Evolutionary conservation across 345 rosid species (phyloP), one percentile per base, ranked within the genome.

Genomic region (Mallotus nudiflorus): DNA sequence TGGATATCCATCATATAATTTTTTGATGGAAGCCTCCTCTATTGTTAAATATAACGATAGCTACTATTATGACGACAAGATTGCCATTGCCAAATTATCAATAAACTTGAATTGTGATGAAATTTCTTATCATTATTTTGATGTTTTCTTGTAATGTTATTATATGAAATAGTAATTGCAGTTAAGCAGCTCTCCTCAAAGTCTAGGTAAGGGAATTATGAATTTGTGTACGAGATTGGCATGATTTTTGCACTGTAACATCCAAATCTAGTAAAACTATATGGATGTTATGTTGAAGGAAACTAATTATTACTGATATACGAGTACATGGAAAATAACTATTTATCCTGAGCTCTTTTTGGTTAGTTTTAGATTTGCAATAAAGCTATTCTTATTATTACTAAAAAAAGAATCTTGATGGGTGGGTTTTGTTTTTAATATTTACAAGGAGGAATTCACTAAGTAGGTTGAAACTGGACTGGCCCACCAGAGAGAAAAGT

Each of bases 401-500:
- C 20, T n/a, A 19, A 14, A 2, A n/a, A 27, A 44, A n/a, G n/a
- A n/a, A n/a, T n/a, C n/a, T n/a, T n/a, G n/a, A 49, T 49, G 65
- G 6, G 59, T 71, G 20, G 12, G 14, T 44, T 65, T 48, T 35
- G 0, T 37, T 56, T 31, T 22, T 13, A 53, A 55, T 53, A 31
- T 49, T 67, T 66, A 37, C 78, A 90, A 96, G 96, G 42, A 88
- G 68, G 71, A 86, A 86, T 37, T 71, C 67, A 44, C 66, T 74
- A 39, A 15, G 28, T 45, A 86, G 85, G 69, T 56, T 89, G 69
- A 88, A 85, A 54, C 78, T 93, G 75, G 84, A 82, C 71, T 93
- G 97, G 98, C 75, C 88, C 39, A 85, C 88, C 9, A 79, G 98
- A 70, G 73, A 80, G 80, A 91, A 85, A 45, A 86, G 91, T 67